phyloP scores from a whole-genome alignment of 805 yeast species.

The Suhomyces vadensis region DNA sequence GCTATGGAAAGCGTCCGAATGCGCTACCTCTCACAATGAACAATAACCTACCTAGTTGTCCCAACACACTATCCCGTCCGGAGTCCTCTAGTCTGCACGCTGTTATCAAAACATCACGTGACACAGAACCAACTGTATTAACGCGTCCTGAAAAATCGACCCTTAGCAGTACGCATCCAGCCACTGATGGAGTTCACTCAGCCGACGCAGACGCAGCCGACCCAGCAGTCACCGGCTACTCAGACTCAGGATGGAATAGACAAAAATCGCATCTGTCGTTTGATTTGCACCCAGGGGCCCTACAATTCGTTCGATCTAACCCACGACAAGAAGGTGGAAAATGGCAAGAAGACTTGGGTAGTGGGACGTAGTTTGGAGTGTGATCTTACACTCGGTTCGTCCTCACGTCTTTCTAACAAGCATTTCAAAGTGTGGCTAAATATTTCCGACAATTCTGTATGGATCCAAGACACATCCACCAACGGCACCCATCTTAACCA shows the following conservation, averaged over 20 bases:
- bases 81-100: no score
- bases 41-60: no score
- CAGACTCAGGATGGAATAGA: conserved; percentile 27
- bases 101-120: no score
- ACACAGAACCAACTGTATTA: neutral
- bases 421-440: conserved; percentile 76
- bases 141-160: conserved; percentile 3
- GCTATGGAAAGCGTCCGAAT: no score
- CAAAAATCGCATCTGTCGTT: conserved; percentile 47
- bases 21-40: no score
- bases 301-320: conserved; percentile 48
- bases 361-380: conserved; percentile 73
- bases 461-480: conserved; percentile 78
- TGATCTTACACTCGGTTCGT: conserved; percentile 61
- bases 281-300: conserved; percentile 63
- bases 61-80: no score
- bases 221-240: conserved; percentile 36
- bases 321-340: conserved; percentile 24
- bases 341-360: conserved; percentile 51
- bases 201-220: conserved; percentile 25
- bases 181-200: conserved; percentile 24
- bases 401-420: conserved; percentile 66
- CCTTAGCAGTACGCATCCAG: neutral
- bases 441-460: conserved; percentile 50
- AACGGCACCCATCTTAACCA: conserved; percentile 91